Base-by-base conservation (phyloP, 208 protist genomes). In the Leishmania martiniquensis region DNA sequence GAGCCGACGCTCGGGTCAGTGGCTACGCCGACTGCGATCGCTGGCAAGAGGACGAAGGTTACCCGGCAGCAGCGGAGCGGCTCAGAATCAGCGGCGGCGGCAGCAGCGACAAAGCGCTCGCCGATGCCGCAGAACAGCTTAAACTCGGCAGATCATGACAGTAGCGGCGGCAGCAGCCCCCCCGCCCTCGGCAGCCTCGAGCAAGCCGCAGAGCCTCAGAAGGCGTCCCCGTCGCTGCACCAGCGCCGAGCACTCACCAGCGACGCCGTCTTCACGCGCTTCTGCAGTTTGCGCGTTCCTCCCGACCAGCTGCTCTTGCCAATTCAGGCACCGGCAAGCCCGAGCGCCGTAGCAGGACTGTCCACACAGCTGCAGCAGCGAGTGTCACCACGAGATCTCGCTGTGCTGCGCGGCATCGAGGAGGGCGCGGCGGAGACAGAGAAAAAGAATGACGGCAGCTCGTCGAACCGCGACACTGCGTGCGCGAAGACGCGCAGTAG, bases 231-330 rank as follows among this genome's bases (percentile, higher is more conserved):
- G 20, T 83, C 79, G 9, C 68, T 83, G 74, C 69, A 83, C 51
- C 79, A 79, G 68, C 73, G 60, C 9, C 79, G 79, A 39, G 79
- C 79, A 29, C 60, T 79, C 20, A 68, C 74, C 54, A 83, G 79
- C 34, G 74, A 83, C 55, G 73, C 74, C 39, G 57, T 65, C 42
- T 76, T 83, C 59, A 59, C 79, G 6, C 74, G 59, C 25, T 83
- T 83, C 68, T 83, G 79, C 34, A 74, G 79, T 20, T 63, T 83
- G 79, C 75, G 59, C 4, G 68, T 78, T n/a, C 39, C 55, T 22
- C 68, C 75, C 42, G 79, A 75, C 49, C 55, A 83, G 57, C 69
- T 83, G 25, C 67, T 78, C 45, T 70, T 83, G 51, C 74, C 79
- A 32, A 25, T 67, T 63, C 47, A 1, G 45, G 25, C 13, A 29